Conservation (phyloP, 1,139 yeast genomes). For the Magnusiomyces suaveolens region DNA sequence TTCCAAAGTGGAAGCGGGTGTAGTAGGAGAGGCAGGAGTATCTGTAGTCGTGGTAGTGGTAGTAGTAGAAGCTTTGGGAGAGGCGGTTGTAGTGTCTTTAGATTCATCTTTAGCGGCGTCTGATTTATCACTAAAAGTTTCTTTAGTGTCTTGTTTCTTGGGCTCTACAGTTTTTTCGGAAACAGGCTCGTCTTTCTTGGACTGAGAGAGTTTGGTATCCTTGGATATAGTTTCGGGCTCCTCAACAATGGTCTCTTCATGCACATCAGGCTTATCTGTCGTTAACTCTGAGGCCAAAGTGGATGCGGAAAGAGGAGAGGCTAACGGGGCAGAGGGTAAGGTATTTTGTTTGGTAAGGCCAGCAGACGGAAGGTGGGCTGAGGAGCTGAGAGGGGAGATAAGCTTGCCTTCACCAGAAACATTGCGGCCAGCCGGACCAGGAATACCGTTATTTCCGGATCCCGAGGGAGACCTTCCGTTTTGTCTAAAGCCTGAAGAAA, state of each 20-base stretch:
- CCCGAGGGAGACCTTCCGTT: too few relatives aligned
- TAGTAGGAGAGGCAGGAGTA: not conserved
- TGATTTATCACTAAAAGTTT: too few relatives aligned
- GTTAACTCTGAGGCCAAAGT: too few relatives aligned
- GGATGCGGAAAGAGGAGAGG: not conserved
- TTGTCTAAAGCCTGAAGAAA: conserved; percentile 9
- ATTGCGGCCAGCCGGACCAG: not conserved
- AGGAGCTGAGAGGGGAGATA: conserved; percentile 13
- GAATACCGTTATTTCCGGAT: not conserved
- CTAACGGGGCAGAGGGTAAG: not conserved
- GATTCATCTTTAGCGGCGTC: too few relatives aligned
- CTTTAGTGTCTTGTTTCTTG: too few relatives aligned
- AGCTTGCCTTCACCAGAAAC: not conserved
- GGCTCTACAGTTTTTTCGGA: too few relatives aligned
- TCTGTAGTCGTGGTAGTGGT: not conserved
- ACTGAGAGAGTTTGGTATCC: too few relatives aligned
- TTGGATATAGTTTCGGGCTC: not conserved
- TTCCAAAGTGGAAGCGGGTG: not conserved
- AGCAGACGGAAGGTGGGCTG: conserved; percentile 5
- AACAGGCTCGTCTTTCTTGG: too few relatives aligned
- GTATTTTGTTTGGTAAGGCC: conserved; percentile 8
- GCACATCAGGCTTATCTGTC: too few relatives aligned
- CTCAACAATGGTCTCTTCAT: not conserved
- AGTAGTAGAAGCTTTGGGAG: not conserved
- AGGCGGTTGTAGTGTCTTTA: too few relatives aligned